A percentile compares a stretch with the other conserved stretches of the same genome.
phyloP scores from a whole-genome alignment of 2,329 filamentous ascomycete species.

The Pezicula radicicola region DNA sequence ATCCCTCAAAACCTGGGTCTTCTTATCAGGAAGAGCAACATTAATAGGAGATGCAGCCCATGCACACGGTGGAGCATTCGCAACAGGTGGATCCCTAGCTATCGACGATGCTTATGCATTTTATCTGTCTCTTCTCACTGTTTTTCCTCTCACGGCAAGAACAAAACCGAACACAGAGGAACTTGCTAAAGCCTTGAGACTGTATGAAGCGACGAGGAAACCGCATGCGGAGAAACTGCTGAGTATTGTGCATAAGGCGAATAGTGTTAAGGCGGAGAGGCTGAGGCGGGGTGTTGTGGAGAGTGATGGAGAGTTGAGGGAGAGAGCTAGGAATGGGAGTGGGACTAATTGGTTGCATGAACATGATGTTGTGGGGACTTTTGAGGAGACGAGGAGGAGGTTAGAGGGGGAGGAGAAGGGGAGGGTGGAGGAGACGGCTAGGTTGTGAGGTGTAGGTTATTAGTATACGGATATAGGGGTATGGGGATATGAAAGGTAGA shows the following conservation, averaged over 20 bases:
- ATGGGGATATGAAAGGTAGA: no score
- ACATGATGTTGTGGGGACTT: constrained; percentile 23
- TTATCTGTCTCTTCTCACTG: constrained; percentile 14
- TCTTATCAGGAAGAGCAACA: constrained; percentile 22
- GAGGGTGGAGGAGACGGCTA: background rate
- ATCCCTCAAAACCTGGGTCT: constrained; percentile 28
- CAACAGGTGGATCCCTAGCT: constrained; percentile 34
- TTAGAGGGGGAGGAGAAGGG: background rate
- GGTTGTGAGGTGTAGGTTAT: background rate
- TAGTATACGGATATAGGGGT: no score
- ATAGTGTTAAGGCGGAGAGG: constrained; percentile 10
- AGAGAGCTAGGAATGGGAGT: constrained; percentile 53
- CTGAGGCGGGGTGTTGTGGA: constrained; percentile 12
- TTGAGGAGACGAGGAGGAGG: constrained; percentile 11
- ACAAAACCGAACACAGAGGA: constrained; percentile 9
- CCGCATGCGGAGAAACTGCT: constrained; percentile 31
- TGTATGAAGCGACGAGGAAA: constrained; percentile 32
- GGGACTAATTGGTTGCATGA: constrained; percentile 26
- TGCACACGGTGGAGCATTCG: constrained; percentile 34
- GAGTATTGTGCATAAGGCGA: constrained; percentile 11
- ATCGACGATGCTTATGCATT: constrained; percentile 36
- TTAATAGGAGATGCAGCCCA: constrained; percentile 36
- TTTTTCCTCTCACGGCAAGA: constrained; percentile 10
- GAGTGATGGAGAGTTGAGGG: constrained; percentile 24
- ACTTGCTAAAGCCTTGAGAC: constrained; percentile 20